Evolutionary conservation across 1,284 basidiomycete genomes (phyloP).

Genomic region (Austropuccinia psidii): DNA sequence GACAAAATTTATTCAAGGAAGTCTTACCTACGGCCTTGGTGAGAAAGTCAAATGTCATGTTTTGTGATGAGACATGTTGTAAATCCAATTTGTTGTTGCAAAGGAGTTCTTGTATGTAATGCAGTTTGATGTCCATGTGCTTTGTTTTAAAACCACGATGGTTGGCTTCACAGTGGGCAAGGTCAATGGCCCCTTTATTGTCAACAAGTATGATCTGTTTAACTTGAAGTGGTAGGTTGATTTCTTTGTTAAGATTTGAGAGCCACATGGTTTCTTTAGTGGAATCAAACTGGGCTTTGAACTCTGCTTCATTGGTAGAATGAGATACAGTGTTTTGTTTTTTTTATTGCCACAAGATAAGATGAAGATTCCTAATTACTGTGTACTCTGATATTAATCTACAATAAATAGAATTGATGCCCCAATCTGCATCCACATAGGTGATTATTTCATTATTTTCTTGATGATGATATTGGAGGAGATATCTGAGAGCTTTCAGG

Average conservation of each 20-base stretch:
- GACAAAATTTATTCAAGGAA: too few relatives aligned
- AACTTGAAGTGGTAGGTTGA: background rate
- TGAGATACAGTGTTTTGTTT: constrained; percentile 2
- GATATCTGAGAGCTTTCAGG: background rate
- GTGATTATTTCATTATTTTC: background rate
- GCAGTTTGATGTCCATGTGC: background rate
- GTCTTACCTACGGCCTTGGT: background rate
- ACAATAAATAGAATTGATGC: background rate
- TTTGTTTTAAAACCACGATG: background rate
- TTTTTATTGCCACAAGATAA: background rate
- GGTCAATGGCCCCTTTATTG: background rate
- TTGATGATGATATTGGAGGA: background rate
- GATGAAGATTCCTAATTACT: background rate
- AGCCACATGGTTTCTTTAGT: background rate
- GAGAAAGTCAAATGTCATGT: background rate
- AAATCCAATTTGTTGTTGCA: background rate
- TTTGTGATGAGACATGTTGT: background rate
- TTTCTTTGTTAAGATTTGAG: background rate
- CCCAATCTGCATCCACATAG: background rate
- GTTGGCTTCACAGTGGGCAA: background rate
- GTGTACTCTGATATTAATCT: background rate
- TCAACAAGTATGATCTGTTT: background rate
- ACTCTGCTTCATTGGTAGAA: constrained; percentile 2
- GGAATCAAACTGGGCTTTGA: background rate
- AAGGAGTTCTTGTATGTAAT: background rate